Conservation (phyloP, 2,329 filamentous ascomycete genomes). For the Clonostachys solani region DNA sequence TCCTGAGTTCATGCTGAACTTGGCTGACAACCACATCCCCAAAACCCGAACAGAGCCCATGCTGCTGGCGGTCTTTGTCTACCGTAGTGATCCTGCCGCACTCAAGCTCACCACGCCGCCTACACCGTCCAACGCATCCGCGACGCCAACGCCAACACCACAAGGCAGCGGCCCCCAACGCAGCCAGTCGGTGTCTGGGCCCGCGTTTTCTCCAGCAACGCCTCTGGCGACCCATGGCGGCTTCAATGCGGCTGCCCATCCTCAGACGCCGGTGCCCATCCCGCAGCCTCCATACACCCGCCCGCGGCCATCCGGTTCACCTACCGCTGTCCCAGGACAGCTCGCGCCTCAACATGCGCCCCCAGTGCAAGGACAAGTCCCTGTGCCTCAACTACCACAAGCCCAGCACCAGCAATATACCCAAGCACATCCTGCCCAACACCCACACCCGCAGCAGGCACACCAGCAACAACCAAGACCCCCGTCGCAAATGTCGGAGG, state of each 20-base stretch:
- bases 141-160: background rate
- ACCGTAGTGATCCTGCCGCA: constrained; percentile 55
- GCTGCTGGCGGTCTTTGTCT: constrained; percentile 80
- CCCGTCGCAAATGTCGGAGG: constrained; percentile 14
- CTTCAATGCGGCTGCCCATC: constrained; percentile 23
- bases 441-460: constrained; percentile 1
- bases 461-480: constrained; percentile 10
- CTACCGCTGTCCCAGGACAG: constrained; percentile 5
- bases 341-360: too few species aligned
- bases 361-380: background rate
- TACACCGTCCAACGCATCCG: constrained; percentile 9
- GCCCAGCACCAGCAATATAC: constrained; percentile 1
- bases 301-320: constrained; percentile 6
- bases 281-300: constrained; percentile 20
- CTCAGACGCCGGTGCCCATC: constrained; percentile 26
- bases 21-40: constrained; percentile 81
- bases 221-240: constrained; percentile 19
- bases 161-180: constrained; percentile 4
- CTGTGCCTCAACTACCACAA: constrained; percentile 4
- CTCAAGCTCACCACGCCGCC: constrained; percentile 3
- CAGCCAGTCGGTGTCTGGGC: constrained; percentile 8
- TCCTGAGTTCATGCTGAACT: constrained; percentile 82
- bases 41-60: constrained; percentile 68
- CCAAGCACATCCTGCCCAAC: constrained; percentile 6
- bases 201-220: constrained; percentile 51